A percentile compares a stretch with the other conserved stretches of the same genome.
Conservation (phyloP, 2,329 filamentous ascomycete genomes). For the Diplodia sapinea region DNA sequence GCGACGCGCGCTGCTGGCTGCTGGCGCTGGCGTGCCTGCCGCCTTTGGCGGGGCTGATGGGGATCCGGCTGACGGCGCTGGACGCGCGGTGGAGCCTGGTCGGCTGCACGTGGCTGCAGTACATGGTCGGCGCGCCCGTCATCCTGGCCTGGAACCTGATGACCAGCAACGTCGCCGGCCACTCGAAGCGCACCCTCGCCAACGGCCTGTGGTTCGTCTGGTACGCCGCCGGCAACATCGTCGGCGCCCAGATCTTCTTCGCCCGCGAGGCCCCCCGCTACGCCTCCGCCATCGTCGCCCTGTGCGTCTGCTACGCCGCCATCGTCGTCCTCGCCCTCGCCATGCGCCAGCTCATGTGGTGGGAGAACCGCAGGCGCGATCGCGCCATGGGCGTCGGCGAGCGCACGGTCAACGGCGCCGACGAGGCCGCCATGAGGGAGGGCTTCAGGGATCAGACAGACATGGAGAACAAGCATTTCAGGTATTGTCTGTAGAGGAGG, state of each 20-base stretch:
- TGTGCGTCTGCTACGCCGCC: conserved; percentile 53
- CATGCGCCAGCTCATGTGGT: conserved; percentile 42
- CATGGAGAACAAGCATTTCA: conserved; percentile 42
- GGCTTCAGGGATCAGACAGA: conserved; percentile 48
- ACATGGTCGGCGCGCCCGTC: conserved; percentile 57
- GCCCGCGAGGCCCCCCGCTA: conserved; percentile 53
- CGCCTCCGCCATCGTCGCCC: conserved; percentile 51
- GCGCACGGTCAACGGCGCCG: conserved; percentile 32
- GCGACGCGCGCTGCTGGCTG: conserved; percentile 41
- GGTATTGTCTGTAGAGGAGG: conserved; percentile 35
- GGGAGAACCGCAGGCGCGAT: conserved; percentile 44
- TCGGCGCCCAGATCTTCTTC: conserved; percentile 56
- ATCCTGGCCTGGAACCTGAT: conserved; percentile 60
- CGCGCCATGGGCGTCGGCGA: conserved; percentile 39
- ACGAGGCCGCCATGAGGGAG: conserved; percentile 42
- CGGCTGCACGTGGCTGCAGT: conserved; percentile 61
- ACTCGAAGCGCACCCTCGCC: conserved; percentile 59
- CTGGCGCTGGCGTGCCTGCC: conserved; percentile 51
- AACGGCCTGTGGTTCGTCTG: conserved; percentile 59
- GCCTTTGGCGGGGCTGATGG: conserved; percentile 57
- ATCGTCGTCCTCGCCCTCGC: conserved; percentile 46
- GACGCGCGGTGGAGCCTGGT: conserved; percentile 57
- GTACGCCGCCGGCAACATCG: conserved; percentile 57
- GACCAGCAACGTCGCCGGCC: conserved; percentile 52
- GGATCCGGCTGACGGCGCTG: conserved; percentile 56